Conservation (phyloP, 192 early-diverging fungal species). For the Backusella tarrabulga region DNA sequence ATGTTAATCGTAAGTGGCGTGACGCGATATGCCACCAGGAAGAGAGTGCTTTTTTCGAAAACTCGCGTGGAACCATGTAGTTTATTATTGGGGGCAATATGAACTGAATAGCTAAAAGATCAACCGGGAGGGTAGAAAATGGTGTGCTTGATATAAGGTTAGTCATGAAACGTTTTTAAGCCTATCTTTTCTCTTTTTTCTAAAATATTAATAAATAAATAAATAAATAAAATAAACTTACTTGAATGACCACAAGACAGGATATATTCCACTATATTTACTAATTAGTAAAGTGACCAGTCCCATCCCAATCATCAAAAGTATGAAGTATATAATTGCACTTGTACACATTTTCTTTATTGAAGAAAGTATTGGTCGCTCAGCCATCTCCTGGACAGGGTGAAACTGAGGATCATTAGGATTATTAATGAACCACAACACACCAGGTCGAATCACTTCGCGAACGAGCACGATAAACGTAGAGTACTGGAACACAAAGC, state of each 20-base stretch:
- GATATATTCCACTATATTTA: constrained; percentile 42
- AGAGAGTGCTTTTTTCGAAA: constrained; percentile 39
- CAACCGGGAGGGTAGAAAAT: constrained; percentile 58
- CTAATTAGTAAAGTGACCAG: constrained; percentile 27
- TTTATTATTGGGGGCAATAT: constrained; percentile 63
- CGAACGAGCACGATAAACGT: constrained; percentile 75
- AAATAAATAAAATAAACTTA: constrained; percentile 37
- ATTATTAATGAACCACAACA: constrained; percentile 97
- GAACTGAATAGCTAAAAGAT: constrained; percentile 74
- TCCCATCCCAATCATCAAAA: constrained; percentile 79
- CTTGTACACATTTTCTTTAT: constrained; percentile 79
- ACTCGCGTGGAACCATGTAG: constrained; percentile 55
- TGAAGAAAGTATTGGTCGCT: constrained; percentile 72
- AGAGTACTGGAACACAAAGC: constrained; percentile 93
- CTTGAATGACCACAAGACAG: constrained; percentile 64
- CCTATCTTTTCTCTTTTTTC: not conserved
- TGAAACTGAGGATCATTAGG: constrained; percentile 92
- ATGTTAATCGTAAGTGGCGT: constrained; percentile 62
- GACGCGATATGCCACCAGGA: constrained; percentile 76
- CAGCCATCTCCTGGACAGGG: constrained; percentile 89
- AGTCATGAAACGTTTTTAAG: not conserved
- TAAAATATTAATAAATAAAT: not conserved
- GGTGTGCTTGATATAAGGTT: constrained; percentile 11
- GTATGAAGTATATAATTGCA: constrained; percentile 76
- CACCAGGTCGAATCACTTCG: constrained; percentile 84